These are phyloP conservation scores for Linnemannia zychae DNA, from an alignment of 192 early-diverging fungal species.

Conservation along the genomic window DNA sequence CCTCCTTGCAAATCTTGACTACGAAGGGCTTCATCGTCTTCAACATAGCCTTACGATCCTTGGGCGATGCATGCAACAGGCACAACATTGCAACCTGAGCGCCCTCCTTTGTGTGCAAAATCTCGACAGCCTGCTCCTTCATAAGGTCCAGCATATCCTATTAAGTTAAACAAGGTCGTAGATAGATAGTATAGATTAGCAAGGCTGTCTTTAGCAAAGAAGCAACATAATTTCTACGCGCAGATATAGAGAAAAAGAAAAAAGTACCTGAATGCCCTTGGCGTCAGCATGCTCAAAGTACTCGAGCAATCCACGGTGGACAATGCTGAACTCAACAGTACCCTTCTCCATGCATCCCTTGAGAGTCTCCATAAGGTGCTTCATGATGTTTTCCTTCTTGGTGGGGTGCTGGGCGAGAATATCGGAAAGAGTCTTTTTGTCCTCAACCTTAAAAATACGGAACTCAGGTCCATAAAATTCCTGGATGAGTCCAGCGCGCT, in stretches of 20 bases:
- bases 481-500: conserved; percentile 80
- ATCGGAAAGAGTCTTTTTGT: conserved; percentile 66
- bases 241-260: neutral
- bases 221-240: conserved; percentile 1
- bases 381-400: conserved; percentile 80
- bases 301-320: conserved; percentile 90
- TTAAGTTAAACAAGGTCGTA: neutral
- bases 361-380: conserved; percentile 77
- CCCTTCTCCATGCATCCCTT: conserved; percentile 86
- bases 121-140: conserved; percentile 86
- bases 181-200: neutral
- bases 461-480: conserved; percentile 97
- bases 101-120: conserved; percentile 95
- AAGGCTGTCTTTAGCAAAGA: neutral
- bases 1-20: conserved; percentile 85
- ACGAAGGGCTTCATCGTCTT: conserved; percentile 88
- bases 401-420: conserved; percentile 73
- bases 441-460: conserved; percentile 81
- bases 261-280: conserved; percentile 64
- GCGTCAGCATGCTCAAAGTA: conserved; percentile 79
- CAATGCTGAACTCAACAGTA: conserved; percentile 80
- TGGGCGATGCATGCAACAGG: conserved; percentile 82
- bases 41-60: conserved; percentile 93
- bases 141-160: conserved; percentile 79
- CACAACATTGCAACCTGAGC: conserved; percentile 88